These are phyloP conservation scores for Populus simonii DNA, from an alignment of 345 rosid genomes.

Conservation along the genomic window DNA sequence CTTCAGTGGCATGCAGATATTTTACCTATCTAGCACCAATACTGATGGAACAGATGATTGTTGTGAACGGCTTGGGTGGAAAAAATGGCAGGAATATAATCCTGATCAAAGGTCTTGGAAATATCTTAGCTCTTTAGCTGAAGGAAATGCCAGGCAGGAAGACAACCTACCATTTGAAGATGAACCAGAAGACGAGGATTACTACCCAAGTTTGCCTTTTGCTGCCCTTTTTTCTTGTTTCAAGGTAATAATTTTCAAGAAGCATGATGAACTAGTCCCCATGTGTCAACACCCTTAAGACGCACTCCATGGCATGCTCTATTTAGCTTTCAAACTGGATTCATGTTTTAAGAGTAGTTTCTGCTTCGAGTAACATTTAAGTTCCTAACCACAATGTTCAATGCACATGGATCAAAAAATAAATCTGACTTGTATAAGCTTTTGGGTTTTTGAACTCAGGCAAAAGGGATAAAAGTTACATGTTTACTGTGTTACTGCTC, in stretches of 20 bases:
- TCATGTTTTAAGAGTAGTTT: neutral
- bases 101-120: constrained; percentile 81
- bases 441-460: constrained; percentile 43
- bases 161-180: constrained; percentile 56
- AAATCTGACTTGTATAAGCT: constrained; percentile 9
- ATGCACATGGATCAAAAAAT: neutral
- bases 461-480: constrained; percentile 74
- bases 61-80: constrained; percentile 79
- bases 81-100: constrained; percentile 63
- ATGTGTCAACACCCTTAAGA: neutral
- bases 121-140: constrained; percentile 62
- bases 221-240: constrained; percentile 86
- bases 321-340: neutral
- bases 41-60: constrained; percentile 64
- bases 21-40: constrained; percentile 59
- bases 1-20: constrained; percentile 68
- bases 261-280: neutral
- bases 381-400: neutral
- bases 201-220: constrained; percentile 89
- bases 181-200: constrained; percentile 84
- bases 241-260: constrained; percentile 45
- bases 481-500: constrained; percentile 91
- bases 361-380: neutral
- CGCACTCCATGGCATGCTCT: neutral
- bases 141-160: constrained; percentile 37